These are phyloP conservation scores for Andalucia godoyi DNA, from an alignment of 78 protist genomes.

Conservation along the genomic window DNA sequence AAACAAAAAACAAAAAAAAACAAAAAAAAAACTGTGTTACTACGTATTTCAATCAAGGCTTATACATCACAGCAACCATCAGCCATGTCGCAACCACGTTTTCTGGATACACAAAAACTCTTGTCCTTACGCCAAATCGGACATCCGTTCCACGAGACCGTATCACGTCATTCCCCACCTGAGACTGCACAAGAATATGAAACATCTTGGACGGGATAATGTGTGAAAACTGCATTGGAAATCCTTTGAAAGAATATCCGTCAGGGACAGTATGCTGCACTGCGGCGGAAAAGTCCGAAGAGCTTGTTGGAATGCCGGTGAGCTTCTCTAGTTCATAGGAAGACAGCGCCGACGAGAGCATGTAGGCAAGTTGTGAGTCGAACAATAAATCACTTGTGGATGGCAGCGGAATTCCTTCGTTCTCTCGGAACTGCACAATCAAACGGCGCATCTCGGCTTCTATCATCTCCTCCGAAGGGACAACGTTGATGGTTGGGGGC, in stretches of 20 bases:
- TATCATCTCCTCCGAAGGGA: background rate
- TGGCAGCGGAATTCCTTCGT: background rate
- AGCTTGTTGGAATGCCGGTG: background rate
- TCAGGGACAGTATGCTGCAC: background rate
- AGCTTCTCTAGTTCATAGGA: background rate
- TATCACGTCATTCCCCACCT: background rate
- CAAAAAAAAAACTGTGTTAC: no score
- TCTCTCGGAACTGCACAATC: no score
- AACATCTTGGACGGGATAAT: background rate
- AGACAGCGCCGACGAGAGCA: slow-evolving; percentile 9
- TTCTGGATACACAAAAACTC: slow-evolving; percentile 5
- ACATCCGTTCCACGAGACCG: slow-evolving; percentile 1
- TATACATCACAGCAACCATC: slow-evolving; percentile 27
- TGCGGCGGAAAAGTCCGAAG: background rate
- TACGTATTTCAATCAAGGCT: no score
- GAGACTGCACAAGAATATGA: background rate
- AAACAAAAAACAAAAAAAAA: no score
- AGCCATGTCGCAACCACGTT: slow-evolving; percentile 16
- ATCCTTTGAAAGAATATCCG: slow-evolving; percentile 9
- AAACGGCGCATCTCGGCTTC: no score
- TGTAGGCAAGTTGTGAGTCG: background rate
- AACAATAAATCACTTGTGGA: background rate
- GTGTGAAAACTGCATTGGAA: slow-evolving; percentile 22
- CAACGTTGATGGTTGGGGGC: no score
- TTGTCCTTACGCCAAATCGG: slow-evolving; percentile 2